Evolutionary conservation across 805 yeast species (phyloP), one percentile per base, ranked within the genome.

Genomic region (Sugiyamaella chiloensis): DNA sequence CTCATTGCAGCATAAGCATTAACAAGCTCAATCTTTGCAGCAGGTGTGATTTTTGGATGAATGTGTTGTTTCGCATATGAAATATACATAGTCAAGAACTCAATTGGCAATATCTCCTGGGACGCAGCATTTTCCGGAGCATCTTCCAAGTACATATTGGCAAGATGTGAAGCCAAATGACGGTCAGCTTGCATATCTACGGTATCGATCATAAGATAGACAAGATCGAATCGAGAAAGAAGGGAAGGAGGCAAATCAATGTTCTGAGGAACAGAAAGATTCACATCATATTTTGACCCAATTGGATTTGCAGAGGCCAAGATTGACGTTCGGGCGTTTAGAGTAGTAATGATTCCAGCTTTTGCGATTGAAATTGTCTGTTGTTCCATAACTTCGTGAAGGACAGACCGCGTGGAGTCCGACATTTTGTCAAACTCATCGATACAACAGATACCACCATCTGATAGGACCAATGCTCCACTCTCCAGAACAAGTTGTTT

Each of bases 341-440:
- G 73, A 0, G 98, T 93, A 4, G 99, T 93, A 60, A 93, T 93
- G 61, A 93, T 93, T 51, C 99, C 99, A 1, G 99, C 99, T 62
- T 93, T 93, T 26, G 99, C 99, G 61, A 93, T 88, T 7, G 97
- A 89, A 37, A 93, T 93, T 0, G 99, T 93, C 67, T 93, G 99
- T 65, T 93, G 99, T 71, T 93, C 99, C 99, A 93, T 93, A 8
- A 93, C 99, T 74, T 93, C 99, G 65, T 93, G 99, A 46, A 93
- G 72, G 8, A 93, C 98, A 6, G 96, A 88, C 60, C 98, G 74
- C 0, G 98, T 91, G 1, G 95, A 71, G 57, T 93, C 98, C 46
- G 85, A 79, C 99, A 93, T 93, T 68, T 93, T 93, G 70, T 93
- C 99, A 63, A 91, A 93, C 73, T 93, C 99, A 72, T 93, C 99